Conservation (phyloP, 768 basidiomycete species). For the Tulasnella sp. region DNA sequence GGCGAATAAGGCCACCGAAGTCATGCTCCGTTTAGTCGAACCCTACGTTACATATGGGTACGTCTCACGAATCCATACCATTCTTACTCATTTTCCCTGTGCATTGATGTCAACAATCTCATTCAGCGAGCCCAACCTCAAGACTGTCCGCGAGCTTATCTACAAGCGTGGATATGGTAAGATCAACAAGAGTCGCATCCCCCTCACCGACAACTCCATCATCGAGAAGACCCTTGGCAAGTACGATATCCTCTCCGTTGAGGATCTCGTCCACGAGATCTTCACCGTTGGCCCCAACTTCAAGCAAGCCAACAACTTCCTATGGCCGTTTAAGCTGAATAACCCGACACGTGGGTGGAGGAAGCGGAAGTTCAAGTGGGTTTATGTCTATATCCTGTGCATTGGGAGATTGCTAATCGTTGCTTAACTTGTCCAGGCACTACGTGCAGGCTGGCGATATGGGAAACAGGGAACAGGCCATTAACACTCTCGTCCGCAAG, state of each 20-base stretch:
- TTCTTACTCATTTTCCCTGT: not conserved
- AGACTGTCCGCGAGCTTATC: constrained; percentile 91
- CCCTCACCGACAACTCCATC: constrained; percentile 84
- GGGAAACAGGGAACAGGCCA: constrained; percentile 92
- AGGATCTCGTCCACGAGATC: constrained; percentile 97
- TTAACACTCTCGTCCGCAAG: constrained; percentile 94
- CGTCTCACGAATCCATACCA: constrained; percentile 23
- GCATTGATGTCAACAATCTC: constrained; percentile 6
- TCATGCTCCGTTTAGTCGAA: constrained; percentile 97
- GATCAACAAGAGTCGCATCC: constrained; percentile 94
- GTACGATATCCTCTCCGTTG: constrained; percentile 91
- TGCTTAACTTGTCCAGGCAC: no score
- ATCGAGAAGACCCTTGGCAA: constrained; percentile 88
- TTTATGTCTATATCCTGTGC: not conserved
- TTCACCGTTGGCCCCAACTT: constrained; percentile 93
- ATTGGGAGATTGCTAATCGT: no score
- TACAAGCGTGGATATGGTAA: constrained; percentile 99
- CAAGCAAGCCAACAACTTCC: constrained; percentile 95
- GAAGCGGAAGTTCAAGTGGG: constrained; percentile 82
- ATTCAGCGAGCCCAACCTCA: constrained; percentile 84
- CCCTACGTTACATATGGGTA: constrained; percentile 97
- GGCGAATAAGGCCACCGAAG: constrained; percentile 89
- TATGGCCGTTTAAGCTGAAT: constrained; percentile 99
- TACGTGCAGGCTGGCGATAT: constrained; percentile 94
- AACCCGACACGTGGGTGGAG: constrained; percentile 99